Evolutionary conservation across 306 rosid species (phyloP).

Genomic region (Gynostemma pentaphyllum): DNA sequence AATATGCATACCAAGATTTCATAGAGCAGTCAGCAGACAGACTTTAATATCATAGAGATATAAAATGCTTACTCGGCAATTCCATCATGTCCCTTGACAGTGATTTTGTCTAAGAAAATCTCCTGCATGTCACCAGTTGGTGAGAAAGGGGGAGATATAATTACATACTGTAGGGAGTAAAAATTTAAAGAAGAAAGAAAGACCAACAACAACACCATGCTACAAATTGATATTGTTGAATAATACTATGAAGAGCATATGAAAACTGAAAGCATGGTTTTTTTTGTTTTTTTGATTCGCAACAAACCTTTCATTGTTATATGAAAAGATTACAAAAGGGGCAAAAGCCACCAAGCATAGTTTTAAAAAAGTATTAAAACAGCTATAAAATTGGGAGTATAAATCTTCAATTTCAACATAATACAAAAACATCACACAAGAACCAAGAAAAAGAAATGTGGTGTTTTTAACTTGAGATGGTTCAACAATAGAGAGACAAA

Average conservation of each 20-base stretch:
- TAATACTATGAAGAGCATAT: background rate
- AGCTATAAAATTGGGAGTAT: too few relatives aligned
- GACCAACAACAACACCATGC: background rate
- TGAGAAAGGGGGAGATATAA: conserved; percentile 8
- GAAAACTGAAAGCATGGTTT: too few relatives aligned
- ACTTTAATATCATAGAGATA: background rate
- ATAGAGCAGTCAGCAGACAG: background rate
- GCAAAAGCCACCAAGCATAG: too few relatives aligned
- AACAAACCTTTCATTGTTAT: too few relatives aligned
- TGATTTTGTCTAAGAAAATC: conserved; percentile 45
- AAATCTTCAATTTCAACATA: too few relatives aligned
- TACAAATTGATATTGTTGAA: background rate
- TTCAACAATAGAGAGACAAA: too few relatives aligned
- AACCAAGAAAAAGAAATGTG: too few relatives aligned
- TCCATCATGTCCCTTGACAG: conserved; percentile 37
- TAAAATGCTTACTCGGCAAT: conserved; percentile 27
- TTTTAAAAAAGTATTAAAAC: too few relatives aligned
- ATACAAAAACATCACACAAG: too few relatives aligned
- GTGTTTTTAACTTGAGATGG: too few relatives aligned
- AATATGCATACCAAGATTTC: background rate
- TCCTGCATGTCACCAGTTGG: conserved; percentile 40
- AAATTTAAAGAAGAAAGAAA: conserved; percentile 3
- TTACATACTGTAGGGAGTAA: background rate
- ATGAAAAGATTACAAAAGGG: too few relatives aligned
- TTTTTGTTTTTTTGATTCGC: too few relatives aligned